These are phyloP conservation scores for Penicillium canescens DNA, from an alignment of 495 filamentous ascomycete genomes.

Conservation along the genomic window DNA sequence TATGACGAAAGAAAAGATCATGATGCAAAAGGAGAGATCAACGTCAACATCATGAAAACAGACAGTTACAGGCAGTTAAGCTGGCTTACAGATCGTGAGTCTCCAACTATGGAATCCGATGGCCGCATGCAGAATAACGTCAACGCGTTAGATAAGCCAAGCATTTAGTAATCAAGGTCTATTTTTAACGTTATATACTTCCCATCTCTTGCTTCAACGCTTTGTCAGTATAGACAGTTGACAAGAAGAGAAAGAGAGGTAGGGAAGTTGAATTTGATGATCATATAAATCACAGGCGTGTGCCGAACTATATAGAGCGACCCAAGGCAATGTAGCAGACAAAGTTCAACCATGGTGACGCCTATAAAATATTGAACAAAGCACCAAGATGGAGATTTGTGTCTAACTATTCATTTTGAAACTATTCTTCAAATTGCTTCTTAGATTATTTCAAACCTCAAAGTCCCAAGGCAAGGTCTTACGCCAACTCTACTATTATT, in stretches of 20 bases:
- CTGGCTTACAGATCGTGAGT: neutral
- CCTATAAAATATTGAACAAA: no score
- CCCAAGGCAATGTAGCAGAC: no score
- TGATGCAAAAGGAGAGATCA: conserved; percentile 4
- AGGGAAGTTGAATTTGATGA: no score
- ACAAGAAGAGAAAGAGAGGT: neutral
- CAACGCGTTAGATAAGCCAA: conserved; percentile 18
- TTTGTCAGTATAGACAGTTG: neutral
- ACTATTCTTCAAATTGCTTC: neutral
- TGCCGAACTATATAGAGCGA: no score
- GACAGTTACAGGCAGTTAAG: neutral
- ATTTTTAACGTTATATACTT: neutral
- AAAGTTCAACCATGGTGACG: no score
- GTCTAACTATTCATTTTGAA: no score
- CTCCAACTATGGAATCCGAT: conserved; percentile 29
- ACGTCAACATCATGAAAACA: conserved; percentile 10
- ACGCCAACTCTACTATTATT: neutral
- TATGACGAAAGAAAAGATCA: conserved; percentile 8
- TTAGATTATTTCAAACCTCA: no score
- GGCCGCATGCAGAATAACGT: conserved; percentile 35
- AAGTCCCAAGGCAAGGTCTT: no score
- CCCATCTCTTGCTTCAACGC: neutral
- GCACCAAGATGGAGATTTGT: no score
- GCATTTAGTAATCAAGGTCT: neutral
- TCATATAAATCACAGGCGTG: no score